phyloP scores from a whole-genome alignment of 345 rosid species.

The Syzygium jambos region DNA sequence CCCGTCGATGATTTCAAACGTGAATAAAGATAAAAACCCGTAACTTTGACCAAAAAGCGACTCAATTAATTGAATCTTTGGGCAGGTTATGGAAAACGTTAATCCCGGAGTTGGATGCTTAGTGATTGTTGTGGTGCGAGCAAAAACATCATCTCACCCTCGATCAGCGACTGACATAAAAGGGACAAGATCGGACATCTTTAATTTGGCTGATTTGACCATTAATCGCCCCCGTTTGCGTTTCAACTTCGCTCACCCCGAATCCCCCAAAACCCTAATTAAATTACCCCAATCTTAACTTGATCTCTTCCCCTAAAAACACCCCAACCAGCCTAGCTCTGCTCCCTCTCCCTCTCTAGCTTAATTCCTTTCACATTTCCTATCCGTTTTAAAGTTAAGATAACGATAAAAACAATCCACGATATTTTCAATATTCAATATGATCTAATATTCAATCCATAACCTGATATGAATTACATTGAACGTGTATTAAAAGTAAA shows the following conservation, averaged over 20 bases:
- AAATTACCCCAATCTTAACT: background rate
- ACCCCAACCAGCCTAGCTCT: background rate
- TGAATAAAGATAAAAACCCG: background rate
- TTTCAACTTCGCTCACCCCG: background rate
- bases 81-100: background rate
- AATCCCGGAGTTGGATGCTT: background rate
- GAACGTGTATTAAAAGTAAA: too few species aligned
- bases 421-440: too few species aligned
- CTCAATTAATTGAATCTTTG: background rate
- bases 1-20: background rate
- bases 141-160: background rate
- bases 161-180: background rate
- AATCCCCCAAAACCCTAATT: too few species aligned
- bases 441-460: too few species aligned
- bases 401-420: too few species aligned
- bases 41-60: background rate
- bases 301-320: background rate
- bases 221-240: background rate
- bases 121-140: background rate
- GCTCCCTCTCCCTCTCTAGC: background rate
- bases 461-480: too few species aligned
- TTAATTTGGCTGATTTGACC: background rate
- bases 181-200: background rate
- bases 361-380: background rate
- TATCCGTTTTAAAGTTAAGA: too few species aligned